phyloP scores from a whole-genome alignment of 805 yeast genomes.

The Lipomyces anomalus region DNA sequence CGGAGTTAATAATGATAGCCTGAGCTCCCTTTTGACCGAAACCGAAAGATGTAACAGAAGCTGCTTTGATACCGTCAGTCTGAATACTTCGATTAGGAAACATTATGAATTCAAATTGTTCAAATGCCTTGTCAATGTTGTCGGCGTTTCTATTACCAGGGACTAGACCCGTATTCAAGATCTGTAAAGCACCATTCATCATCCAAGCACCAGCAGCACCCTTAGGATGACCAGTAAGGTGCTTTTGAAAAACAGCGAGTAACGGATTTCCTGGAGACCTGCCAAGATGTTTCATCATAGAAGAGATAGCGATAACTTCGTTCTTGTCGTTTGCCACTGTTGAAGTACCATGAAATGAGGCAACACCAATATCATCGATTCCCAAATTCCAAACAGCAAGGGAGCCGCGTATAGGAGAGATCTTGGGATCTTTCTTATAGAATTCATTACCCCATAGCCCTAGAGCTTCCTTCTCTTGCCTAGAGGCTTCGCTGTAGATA shows the following conservation, averaged over 20 bases:
- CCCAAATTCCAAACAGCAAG: conserved; percentile 87
- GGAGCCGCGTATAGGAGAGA: conserved; percentile 94
- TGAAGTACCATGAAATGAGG: conserved; percentile 98
- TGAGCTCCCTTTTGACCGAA: conserved; percentile 99
- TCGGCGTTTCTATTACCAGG: conserved; percentile 99
- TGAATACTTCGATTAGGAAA: conserved; percentile 88
- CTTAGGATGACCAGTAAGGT: conserved; percentile 98
- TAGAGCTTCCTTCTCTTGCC: conserved; percentile 82
- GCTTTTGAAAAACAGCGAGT: conserved; percentile 96
- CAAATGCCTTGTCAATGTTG: conserved; percentile 75
- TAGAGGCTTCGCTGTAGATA: conserved; percentile 71
- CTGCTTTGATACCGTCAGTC: conserved; percentile 96
- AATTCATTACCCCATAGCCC: conserved; percentile 92
- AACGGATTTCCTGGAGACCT: conserved; percentile 97
- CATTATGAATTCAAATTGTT: conserved; percentile 78
- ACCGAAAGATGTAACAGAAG: conserved; percentile 92
- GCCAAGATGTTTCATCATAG: conserved; percentile 90
- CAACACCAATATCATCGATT: conserved; percentile 88
- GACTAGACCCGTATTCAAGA: conserved; percentile 82
- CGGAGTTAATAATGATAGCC: conserved; percentile 84
- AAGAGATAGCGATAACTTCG: conserved; percentile 82
- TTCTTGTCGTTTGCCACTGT: conserved; percentile 97
- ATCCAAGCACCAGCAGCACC: conserved; percentile 99
- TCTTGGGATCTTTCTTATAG: conserved; percentile 82
- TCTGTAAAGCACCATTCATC: conserved; percentile 95